Base-by-base conservation (phyloP, 805 yeast species). In the Starmerella bombi region DNA sequence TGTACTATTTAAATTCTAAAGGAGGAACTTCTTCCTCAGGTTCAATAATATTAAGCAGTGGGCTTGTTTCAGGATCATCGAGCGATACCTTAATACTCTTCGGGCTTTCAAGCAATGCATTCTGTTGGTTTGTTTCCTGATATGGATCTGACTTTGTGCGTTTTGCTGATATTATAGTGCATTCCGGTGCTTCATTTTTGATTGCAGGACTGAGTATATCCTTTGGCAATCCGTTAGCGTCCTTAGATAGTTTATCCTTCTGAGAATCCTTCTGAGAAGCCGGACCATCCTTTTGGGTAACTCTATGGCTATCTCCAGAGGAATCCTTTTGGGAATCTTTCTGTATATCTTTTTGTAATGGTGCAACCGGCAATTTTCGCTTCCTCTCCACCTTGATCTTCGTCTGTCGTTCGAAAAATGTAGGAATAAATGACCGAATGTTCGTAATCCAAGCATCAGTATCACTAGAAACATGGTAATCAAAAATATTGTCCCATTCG, bases 361-460 rank as follows among this genome's bases (percentile, higher is more conserved):
- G n/a, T n/a, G n/a, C n/a, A n/a, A n/a, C 27, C 7, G 27, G 27
- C 10, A 23, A 7, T 23, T 23, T 23, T 23, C 45, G 43, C 38
- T 45, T 45, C 15, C 40, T 37, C 25, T 43, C 38, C 9, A 50
- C 49, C 22, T 40, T 38, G 17, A 53, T 30, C 25, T 32, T 33
- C 3, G 50, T 42, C 35, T 76, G 82, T 3, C 70, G 66, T 54
- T 68, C 64, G 63, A 80, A 80, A 50, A 78, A 64, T 44, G 69
- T 71, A 2, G 91, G 85, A 5, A 75, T 59, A 32, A 72, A 69
- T 4, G 45, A 41, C 48, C 70, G 68, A 28, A 82, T 58, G 33
- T 67, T 65, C 14, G 63, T 59, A 20, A 85, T 79, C 75, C 93
- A 88, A 19, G 66, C 66, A 59, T 88, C 97, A 56, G 95, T 82